Percentiles rank a stretch among this genome's conserved stretches.
Evolutionary conservation across 306 rosid genomes (phyloP).

Genomic region (Cyclanthera cordifolia): DNA sequence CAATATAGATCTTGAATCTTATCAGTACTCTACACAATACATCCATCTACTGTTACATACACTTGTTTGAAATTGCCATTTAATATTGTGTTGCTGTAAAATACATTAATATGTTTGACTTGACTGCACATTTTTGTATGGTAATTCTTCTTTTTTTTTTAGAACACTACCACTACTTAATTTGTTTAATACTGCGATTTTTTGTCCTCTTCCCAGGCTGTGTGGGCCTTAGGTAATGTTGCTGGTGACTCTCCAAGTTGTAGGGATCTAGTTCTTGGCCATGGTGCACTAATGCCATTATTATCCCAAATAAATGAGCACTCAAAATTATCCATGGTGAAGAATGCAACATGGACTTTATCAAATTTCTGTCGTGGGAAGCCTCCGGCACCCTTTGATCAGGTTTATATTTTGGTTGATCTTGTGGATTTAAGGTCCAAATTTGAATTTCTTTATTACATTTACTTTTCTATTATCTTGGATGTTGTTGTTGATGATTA

Average conservation of each 20-base stretch:
- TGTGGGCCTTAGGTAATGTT: conserved; percentile 55
- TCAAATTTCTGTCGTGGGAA: conserved; percentile 55
- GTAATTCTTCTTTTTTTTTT: neutral
- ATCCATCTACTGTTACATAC: too few species aligned
- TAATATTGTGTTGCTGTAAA: neutral
- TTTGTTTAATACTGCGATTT: neutral
- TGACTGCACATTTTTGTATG: neutral
- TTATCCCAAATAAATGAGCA: conserved; percentile 37
- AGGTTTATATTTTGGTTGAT: conserved; percentile 23
- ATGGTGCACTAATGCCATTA: conserved; percentile 45
- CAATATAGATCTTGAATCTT: too few species aligned
- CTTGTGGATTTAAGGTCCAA: neutral
- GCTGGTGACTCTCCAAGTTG: conserved; percentile 55
- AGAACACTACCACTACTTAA: neutral
- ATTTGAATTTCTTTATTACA: neutral
- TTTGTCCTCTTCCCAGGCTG: conserved; percentile 22
- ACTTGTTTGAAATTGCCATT: neutral
- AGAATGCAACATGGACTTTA: conserved; percentile 55
- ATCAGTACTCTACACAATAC: too few species aligned
- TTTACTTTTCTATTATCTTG: neutral
- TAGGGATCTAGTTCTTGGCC: conserved; percentile 49
- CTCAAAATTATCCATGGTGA: conserved; percentile 46
- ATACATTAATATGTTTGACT: neutral
- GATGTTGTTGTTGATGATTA: neutral
- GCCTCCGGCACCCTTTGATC: conserved; percentile 50